These are phyloP conservation scores for Russula abietina DNA, from an alignment of 768 basidiomycete species.

Conservation along the genomic window DNA sequence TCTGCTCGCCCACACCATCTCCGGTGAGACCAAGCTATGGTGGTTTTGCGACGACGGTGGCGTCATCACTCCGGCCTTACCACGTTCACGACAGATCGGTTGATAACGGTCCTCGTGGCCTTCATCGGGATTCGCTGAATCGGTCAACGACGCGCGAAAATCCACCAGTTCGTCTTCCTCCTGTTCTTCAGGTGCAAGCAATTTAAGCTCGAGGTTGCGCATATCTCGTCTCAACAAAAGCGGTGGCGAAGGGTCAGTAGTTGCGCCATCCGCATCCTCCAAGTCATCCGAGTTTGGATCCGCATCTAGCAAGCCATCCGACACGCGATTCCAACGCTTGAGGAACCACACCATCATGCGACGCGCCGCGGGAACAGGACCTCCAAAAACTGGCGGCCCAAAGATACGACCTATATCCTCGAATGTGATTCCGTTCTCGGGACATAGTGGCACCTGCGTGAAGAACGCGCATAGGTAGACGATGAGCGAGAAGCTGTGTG, in stretches of 20 bases:
- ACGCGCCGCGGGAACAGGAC: slow-evolving; percentile 23
- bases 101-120: background rate
- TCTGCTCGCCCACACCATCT: background rate
- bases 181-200: slow-evolving; percentile 16
- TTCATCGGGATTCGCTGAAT: background rate
- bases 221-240: background rate
- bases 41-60: background rate
- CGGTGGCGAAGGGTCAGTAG: background rate
- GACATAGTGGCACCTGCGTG: slow-evolving; percentile 45
- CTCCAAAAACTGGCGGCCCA: slow-evolving; percentile 38
- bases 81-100: background rate
- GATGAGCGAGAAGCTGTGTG: slow-evolving; percentile 37
- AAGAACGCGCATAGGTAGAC: slow-evolving; percentile 44
- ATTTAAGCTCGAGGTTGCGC: slow-evolving; percentile 5
- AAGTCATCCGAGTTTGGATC: background rate
- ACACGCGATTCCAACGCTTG: slow-evolving; percentile 22
- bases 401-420: slow-evolving; percentile 45
- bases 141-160: background rate
- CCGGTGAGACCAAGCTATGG: too few species aligned
- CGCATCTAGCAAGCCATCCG: slow-evolving; percentile 23
- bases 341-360: slow-evolving; percentile 25
- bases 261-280: background rate
- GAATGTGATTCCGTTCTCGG: slow-evolving; percentile 44
- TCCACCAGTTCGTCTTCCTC: slow-evolving; percentile 1
- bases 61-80: background rate